A percentile compares a stretch with the other conserved stretches of the same genome.
Evolutionary conservation across 495 filamentous ascomycete genomes (phyloP).

Genomic region (Cercophora sp.): DNA sequence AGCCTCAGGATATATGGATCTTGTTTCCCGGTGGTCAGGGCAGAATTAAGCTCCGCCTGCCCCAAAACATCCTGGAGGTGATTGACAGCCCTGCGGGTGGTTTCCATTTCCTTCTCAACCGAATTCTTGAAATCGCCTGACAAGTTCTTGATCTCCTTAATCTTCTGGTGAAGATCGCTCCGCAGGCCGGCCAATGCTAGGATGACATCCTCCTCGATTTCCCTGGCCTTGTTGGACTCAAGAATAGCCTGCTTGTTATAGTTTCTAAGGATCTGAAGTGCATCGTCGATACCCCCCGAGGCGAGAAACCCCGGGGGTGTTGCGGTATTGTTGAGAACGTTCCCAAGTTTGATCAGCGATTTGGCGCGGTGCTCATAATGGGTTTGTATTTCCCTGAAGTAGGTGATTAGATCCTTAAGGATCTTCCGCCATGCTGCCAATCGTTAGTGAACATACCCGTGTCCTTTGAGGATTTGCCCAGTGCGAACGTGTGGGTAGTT

Average conservation of each 20-base stretch:
- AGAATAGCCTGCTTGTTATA: conserved; percentile 78
- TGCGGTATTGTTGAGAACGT: conserved; percentile 74
- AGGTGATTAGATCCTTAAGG: conserved; percentile 89
- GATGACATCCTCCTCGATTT: conserved; percentile 89
- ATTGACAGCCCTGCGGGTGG: conserved; percentile 65
- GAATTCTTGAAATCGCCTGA: conserved; percentile 92
- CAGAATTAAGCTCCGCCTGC: conserved; percentile 70
- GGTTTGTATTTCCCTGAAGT: conserved; percentile 88
- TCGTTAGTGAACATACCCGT: neutral
- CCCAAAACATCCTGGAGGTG: conserved; percentile 76
- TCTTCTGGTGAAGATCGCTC: conserved; percentile 88
- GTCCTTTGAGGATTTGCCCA: too few relatives aligned
- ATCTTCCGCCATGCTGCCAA: conserved; percentile 85
- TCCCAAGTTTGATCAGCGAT: conserved; percentile 74
- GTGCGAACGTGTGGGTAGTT: too few relatives aligned
- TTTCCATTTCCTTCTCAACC: conserved; percentile 75
- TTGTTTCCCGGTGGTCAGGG: conserved; percentile 71
- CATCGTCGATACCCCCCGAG: conserved; percentile 80
- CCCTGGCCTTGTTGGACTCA: conserved; percentile 83
- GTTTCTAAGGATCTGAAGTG: conserved; percentile 70
- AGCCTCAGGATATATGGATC: conserved; percentile 87
- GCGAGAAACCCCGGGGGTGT: conserved; percentile 67
- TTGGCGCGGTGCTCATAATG: conserved; percentile 87
- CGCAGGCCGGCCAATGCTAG: conserved; percentile 78
- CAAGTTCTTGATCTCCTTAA: conserved; percentile 93